Evolutionary conservation across 108 stramenopile genomes (phyloP).

Genomic region (Fragilariopsis cylindrus): DNA sequence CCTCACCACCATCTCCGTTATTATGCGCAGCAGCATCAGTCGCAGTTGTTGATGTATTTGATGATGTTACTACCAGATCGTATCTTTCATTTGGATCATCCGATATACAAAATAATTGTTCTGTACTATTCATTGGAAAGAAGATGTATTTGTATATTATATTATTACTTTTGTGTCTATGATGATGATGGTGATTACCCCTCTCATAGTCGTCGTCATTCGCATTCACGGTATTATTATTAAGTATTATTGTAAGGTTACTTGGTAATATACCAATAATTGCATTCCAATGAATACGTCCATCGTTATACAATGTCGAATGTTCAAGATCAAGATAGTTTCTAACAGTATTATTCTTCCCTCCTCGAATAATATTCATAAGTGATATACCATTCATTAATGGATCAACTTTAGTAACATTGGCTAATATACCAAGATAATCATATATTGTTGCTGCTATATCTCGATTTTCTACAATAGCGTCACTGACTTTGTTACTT

Average conservation of each 20-base stretch:
- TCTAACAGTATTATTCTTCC: slow-evolving; percentile 17
- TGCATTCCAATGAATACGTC: slow-evolving; percentile 41
- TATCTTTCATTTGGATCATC: slow-evolving; percentile 34
- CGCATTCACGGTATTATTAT: neutral
- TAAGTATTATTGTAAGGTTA: too few relatives aligned
- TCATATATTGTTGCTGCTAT: slow-evolving; percentile 40
- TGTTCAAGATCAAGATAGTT: slow-evolving; percentile 46
- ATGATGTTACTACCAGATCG: slow-evolving; percentile 19
- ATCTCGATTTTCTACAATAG: slow-evolving; percentile 43
- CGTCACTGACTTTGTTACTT: neutral
- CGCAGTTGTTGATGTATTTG: too few relatives aligned
- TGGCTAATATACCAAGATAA: slow-evolving; percentile 20
- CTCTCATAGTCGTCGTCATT: neutral
- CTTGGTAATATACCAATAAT: slow-evolving; percentile 16
- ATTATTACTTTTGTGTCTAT: neutral
- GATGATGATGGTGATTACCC: neutral
- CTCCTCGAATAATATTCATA: slow-evolving; percentile 23
- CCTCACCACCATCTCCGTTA: neutral
- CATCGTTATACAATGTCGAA: slow-evolving; percentile 14
- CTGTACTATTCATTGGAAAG: slow-evolving; percentile 26
- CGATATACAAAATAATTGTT: slow-evolving; percentile 39
- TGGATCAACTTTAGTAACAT: slow-evolving; percentile 29
- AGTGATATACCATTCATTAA: slow-evolving; percentile 38
- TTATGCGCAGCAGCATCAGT: too few relatives aligned
- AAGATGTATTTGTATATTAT: slow-evolving; percentile 42